Conservation (phyloP, 2,329 filamentous ascomycete species). For the Botrytis porri region DNA sequence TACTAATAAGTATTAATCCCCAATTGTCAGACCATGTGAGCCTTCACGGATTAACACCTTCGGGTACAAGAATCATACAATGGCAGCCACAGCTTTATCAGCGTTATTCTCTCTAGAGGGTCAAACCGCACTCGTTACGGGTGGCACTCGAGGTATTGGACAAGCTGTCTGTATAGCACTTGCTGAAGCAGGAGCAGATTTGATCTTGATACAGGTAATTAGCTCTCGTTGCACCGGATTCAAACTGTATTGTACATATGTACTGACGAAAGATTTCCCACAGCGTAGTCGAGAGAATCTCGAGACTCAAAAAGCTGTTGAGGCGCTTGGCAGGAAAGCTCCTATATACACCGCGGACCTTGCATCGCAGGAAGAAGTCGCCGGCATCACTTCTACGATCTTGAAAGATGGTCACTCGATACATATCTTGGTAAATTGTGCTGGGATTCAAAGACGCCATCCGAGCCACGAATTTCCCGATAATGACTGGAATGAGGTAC, state of each 20-base stretch:
- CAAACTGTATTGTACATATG: background rate
- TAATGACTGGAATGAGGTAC: conserved; percentile 42
- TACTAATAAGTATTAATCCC: background rate
- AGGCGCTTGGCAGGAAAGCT: conserved; percentile 63
- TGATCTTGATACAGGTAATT: conserved; percentile 42
- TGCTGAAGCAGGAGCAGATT: conserved; percentile 42
- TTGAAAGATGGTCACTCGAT: conserved; percentile 49
- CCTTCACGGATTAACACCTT: background rate
- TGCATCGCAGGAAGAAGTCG: conserved; percentile 56
- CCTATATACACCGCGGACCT: conserved; percentile 70
- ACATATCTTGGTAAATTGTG: conserved; percentile 47
- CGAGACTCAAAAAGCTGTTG: conserved; percentile 59
- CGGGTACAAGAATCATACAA: conserved; percentile 16
- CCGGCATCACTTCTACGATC: conserved; percentile 57
- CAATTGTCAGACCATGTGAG: background rate
- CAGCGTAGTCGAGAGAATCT: conserved; percentile 35
- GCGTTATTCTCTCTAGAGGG: conserved; percentile 39
- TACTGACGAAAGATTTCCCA: background rate
- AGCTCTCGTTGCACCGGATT: background rate
- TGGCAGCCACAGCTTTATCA: conserved; percentile 29
- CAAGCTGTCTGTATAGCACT: conserved; percentile 40
- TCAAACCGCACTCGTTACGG: conserved; percentile 41
- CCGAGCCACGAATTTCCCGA: conserved; percentile 42
- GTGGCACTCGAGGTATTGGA: conserved; percentile 42
- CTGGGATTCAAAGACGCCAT: conserved; percentile 41